A percentile compares a stretch with the other conserved stretches of the same genome.
phyloP scores from a whole-genome alignment of 2,329 filamentous ascomycete species.

The Colletotrichum salicis region DNA sequence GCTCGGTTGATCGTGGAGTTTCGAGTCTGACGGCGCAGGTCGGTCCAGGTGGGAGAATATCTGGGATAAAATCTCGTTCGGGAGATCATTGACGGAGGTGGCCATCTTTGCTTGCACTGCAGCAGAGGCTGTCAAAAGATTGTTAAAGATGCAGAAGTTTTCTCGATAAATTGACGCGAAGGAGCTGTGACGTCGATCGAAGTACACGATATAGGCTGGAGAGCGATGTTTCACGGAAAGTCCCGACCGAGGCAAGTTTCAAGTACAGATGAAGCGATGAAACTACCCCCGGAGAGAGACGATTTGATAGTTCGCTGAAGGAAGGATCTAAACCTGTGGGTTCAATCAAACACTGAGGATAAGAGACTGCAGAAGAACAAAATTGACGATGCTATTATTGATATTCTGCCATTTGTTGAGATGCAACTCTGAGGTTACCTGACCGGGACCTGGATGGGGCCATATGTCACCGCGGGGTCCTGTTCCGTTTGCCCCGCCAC shows the following conservation, averaged over 20 bases:
- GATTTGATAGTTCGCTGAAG: neutral
- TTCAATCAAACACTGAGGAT: neutral
- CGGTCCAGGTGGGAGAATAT: constrained; percentile 66
- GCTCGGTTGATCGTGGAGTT: constrained; percentile 61
- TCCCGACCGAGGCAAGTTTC: constrained; percentile 21
- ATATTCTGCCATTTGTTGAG: neutral
- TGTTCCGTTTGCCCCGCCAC: neutral
- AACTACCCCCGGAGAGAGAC: neutral
- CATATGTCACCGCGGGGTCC: constrained; percentile 19
- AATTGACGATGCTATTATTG: neutral
- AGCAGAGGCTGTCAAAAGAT: neutral
- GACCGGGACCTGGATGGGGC: too few relatives aligned
- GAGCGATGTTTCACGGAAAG: constrained; percentile 18
- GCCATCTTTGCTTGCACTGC: neutral
- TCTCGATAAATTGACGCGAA: neutral
- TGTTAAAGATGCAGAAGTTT: too few relatives aligned
- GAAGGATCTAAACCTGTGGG: neutral
- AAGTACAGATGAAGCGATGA: constrained; percentile 2
- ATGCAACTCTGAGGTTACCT: neutral
- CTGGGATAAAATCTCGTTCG: constrained; percentile 69
- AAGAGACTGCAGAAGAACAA: neutral
- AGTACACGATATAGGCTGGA: too few relatives aligned
- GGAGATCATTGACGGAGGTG: constrained; percentile 53
- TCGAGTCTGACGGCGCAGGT: constrained; percentile 58
- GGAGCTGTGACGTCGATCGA: neutral